phyloP scores from a whole-genome alignment of 805 yeast species.

The Cyberlindnera mycetangii region DNA sequence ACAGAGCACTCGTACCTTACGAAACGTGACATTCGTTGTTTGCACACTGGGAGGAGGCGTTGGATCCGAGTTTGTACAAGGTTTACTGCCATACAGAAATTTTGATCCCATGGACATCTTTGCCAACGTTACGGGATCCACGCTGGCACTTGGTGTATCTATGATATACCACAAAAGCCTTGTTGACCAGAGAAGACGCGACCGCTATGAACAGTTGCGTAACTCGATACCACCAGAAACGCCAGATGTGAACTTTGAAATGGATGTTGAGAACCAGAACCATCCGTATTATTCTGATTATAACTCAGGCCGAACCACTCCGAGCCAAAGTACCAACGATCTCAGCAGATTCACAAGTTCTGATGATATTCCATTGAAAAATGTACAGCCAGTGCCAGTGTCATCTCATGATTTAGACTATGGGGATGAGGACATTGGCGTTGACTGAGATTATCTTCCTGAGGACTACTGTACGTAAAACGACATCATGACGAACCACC shows the following conservation, averaged over 20 bases:
- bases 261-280: constrained; percentile 20
- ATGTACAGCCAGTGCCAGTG: constrained; percentile 22
- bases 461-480: neutral
- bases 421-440: constrained; percentile 24
- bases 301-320: constrained; percentile 13
- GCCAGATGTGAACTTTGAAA: constrained; percentile 24
- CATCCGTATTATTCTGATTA: constrained; percentile 7
- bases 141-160: constrained; percentile 15
- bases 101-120: constrained; percentile 50
- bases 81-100: constrained; percentile 40
- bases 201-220: constrained; percentile 26
- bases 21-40: constrained; percentile 35
- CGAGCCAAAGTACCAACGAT: constrained; percentile 20
- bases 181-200: constrained; percentile 23
- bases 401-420: neutral
- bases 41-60: constrained; percentile 48
- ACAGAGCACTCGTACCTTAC: constrained; percentile 30
- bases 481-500: neutral
- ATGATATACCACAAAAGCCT: constrained; percentile 23
- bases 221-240: constrained; percentile 27
- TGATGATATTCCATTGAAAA: constrained; percentile 20
- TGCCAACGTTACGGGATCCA: constrained; percentile 33
- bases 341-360: constrained; percentile 25
- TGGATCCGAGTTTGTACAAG: constrained; percentile 51
- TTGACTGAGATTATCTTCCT: constrained; percentile 17